A percentile compares a stretch with the other conserved stretches of the same genome.
Evolutionary conservation across 148 eudicot genomes (phyloP).

Genomic region (Cornus controversa): DNA sequence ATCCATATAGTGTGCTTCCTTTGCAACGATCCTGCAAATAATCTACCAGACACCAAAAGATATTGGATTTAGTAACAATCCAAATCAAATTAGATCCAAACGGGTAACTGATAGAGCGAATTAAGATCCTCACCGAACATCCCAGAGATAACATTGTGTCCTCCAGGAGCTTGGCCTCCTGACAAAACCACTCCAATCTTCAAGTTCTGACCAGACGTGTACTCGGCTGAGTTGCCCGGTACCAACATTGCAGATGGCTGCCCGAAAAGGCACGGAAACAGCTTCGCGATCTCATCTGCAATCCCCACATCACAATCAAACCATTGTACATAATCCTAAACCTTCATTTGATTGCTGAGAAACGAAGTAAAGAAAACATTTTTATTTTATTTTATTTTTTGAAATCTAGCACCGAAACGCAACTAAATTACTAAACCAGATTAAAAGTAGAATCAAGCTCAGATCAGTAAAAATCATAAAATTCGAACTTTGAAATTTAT

Average conservation of each 20-base stretch:
- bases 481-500: too few relatives aligned
- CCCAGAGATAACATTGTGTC: constrained; percentile 97
- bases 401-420: not conserved
- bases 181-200: constrained; percentile 94
- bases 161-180: constrained; percentile 99
- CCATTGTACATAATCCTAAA: not conserved
- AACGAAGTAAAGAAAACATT: not conserved
- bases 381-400: not conserved
- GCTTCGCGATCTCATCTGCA: constrained; percentile 91
- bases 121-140: constrained; percentile 66
- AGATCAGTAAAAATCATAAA: too few relatives aligned
- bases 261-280: constrained; percentile 80
- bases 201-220: constrained; percentile 46
- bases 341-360: not conserved
- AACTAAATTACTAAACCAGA: not conserved
- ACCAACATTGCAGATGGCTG: constrained; percentile 81
- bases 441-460: too few relatives aligned
- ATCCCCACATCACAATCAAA: constrained; percentile 10
- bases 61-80: not conserved
- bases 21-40: constrained; percentile 81
- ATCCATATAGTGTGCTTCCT: constrained; percentile 89
- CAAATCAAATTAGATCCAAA: not conserved
- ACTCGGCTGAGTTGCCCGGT: constrained; percentile 51
- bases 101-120: not conserved
- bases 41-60: constrained; percentile 42